phyloP scores from a whole-genome alignment of 1,284 basidiomycete species.

The Leccinum fuscescens region DNA sequence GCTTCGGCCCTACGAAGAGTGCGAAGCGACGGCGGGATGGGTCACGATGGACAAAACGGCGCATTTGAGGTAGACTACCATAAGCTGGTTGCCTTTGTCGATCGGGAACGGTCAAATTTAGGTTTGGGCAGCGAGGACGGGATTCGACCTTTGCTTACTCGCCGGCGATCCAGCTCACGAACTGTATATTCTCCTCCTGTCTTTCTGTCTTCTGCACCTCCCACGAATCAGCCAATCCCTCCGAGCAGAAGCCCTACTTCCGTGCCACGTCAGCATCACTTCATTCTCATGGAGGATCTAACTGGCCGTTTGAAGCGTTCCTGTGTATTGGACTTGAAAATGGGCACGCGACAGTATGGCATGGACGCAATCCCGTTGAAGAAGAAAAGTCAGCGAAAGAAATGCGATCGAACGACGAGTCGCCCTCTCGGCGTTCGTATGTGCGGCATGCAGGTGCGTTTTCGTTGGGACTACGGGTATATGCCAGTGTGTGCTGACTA shows the following conservation, averaged over 20 bases:
- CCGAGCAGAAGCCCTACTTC: constrained; percentile 36
- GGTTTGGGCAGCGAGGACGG: constrained; percentile 22
- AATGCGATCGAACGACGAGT: constrained; percentile 96
- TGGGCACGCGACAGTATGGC: constrained; percentile 98
- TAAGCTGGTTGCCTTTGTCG: constrained; percentile 28
- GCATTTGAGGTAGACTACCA: constrained; percentile 52
- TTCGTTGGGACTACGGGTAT: background rate
- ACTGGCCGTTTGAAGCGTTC: constrained; percentile 92
- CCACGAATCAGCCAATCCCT: constrained; percentile 31
- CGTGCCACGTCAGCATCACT: constrained; percentile 89
- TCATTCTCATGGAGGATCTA: constrained; percentile 98
- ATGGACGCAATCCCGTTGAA: constrained; percentile 91
- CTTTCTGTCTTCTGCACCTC: constrained; percentile 12
- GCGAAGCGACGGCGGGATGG: constrained; percentile 58
- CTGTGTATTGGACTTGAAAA: constrained; percentile 97
- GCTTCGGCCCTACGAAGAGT: constrained; percentile 51
- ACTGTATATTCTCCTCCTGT: constrained; percentile 40
- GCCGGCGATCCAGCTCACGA: constrained; percentile 56
- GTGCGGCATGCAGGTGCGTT: constrained; percentile 96
- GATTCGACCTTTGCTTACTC: constrained; percentile 34
- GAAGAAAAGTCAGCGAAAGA: constrained; percentile 97
- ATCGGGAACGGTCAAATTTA: constrained; percentile 21
- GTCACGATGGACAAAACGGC: constrained; percentile 29
- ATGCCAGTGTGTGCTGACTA: constrained; percentile 9
- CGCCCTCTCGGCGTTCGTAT: constrained; percentile 88